Conservation (phyloP, 2,329 filamentous ascomycete species). For the Leptodontidium sp. region DNA sequence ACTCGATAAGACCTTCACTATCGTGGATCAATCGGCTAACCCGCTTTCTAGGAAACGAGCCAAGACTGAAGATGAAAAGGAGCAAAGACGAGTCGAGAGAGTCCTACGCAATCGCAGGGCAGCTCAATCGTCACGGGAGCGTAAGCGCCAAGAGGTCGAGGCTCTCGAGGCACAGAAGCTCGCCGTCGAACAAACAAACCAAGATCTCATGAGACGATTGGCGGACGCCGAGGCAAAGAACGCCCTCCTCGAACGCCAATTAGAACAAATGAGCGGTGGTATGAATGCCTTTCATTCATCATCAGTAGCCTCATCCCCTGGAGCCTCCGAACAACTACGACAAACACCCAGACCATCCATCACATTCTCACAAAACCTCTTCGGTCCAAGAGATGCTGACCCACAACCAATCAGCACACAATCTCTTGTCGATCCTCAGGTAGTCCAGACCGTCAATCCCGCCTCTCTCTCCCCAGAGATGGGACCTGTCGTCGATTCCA, state of each 20-base stretch:
- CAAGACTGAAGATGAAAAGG: constrained; percentile 99
- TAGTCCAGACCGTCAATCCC: constrained; percentile 64
- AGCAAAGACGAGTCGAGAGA: constrained; percentile 95
- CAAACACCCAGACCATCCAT: constrained; percentile 50
- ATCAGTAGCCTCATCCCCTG: constrained; percentile 53
- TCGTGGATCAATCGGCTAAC: constrained; percentile 34
- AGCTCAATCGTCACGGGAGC: constrained; percentile 92
- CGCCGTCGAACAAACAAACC: constrained; percentile 74
- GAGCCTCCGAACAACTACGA: constrained; percentile 51
- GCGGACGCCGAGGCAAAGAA: constrained; percentile 44
- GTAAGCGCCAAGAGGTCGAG: constrained; percentile 74
- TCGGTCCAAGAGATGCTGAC: constrained; percentile 54
- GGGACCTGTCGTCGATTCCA: constrained; percentile 57
- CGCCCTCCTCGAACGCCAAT: constrained; percentile 38
- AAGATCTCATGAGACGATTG: constrained; percentile 71
- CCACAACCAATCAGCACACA: constrained; percentile 35
- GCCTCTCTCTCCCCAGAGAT: constrained; percentile 67
- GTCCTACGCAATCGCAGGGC: constrained; percentile 96
- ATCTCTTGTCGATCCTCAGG: constrained; percentile 45
- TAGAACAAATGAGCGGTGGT: constrained; percentile 41
- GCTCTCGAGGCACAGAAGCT: constrained; percentile 74
- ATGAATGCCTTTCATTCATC: constrained; percentile 52
- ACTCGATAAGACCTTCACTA: constrained; percentile 13
- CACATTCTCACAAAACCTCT: constrained; percentile 67
- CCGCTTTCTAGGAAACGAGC: constrained; percentile 78